phyloP scores from a whole-genome alignment of 768 basidiomycete species.

The Leccinum pellstonianum region DNA sequence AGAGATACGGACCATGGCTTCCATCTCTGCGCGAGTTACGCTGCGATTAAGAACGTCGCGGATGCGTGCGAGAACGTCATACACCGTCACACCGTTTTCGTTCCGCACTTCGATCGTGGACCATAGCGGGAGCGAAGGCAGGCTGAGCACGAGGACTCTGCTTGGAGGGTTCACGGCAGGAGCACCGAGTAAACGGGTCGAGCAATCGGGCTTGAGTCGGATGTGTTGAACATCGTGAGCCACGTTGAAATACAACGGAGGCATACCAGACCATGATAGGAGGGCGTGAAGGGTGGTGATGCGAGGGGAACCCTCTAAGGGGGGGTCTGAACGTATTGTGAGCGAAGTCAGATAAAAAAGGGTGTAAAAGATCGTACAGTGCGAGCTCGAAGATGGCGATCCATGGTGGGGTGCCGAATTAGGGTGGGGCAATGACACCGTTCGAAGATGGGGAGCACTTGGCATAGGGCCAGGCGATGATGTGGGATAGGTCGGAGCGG shows the following conservation, averaged over 20 bases:
- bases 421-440: slow-evolving; percentile 33
- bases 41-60: slow-evolving; percentile 27
- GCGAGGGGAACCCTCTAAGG: slow-evolving; percentile 11
- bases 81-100: slow-evolving; percentile 25
- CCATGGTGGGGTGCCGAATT: slow-evolving; percentile 23
- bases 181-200: slow-evolving; percentile 15
- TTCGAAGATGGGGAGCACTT: slow-evolving; percentile 24
- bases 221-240: slow-evolving; percentile 25
- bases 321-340: slow-evolving; percentile 12
- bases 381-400: slow-evolving; percentile 17
- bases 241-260: slow-evolving; percentile 26
- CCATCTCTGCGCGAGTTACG: slow-evolving; percentile 28
- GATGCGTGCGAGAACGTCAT: slow-evolving; percentile 30
- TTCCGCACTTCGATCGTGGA: slow-evolving; percentile 32
- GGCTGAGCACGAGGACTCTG: slow-evolving; percentile 16
- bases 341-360: not conserved
- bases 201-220: slow-evolving; percentile 20
- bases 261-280: slow-evolving; percentile 19
- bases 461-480: slow-evolving; percentile 24
- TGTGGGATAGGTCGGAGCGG: slow-evolving; percentile 12
- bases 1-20: slow-evolving; percentile 22
- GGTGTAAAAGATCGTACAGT: slow-evolving; percentile 14
- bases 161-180: slow-evolving; percentile 25
- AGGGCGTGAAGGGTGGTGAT: slow-evolving; percentile 28
- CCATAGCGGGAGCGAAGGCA: slow-evolving; percentile 28